A percentile compares a stretch with the other conserved stretches of the same genome.
Evolutionary conservation across 2,329 filamentous ascomycete genomes (phyloP).

Genomic region (Coleophoma crateriformis): DNA sequence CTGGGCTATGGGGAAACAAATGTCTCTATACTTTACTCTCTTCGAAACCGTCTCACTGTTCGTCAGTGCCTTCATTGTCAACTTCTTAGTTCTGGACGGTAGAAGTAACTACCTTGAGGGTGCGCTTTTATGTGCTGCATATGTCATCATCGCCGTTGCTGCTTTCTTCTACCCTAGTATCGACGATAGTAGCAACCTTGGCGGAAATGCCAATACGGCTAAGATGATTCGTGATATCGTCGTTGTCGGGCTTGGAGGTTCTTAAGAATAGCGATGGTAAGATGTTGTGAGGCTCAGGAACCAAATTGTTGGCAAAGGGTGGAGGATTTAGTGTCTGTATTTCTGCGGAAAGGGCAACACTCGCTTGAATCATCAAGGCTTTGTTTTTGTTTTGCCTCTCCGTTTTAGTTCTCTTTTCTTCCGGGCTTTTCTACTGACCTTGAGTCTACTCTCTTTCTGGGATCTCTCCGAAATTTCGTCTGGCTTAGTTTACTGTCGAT

Average conservation of each 20-base stretch:
- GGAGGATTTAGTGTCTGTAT: no score
- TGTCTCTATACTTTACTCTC: constrained; percentile 79
- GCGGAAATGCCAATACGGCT: constrained; percentile 21
- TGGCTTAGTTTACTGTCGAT: no score
- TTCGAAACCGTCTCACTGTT: constrained; percentile 89
- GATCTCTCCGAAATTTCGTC: no score
- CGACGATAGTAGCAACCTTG: constrained; percentile 36
- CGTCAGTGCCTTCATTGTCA: constrained; percentile 78
- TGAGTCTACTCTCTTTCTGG: no score
- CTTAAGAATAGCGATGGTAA: no score
- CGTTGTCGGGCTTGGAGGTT: not conserved
- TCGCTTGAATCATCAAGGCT: no score
- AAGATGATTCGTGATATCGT: constrained; percentile 16
- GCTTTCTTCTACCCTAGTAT: constrained; percentile 61
- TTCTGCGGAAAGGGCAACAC: no score
- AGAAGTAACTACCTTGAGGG: constrained; percentile 85
- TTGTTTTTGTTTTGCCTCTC: no score
- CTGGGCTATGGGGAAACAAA: constrained; percentile 63
- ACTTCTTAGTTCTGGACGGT: constrained; percentile 80
- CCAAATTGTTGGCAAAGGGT: no score
- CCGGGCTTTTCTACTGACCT: no score
- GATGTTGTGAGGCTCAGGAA: no score
- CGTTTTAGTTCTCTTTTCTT: no score
- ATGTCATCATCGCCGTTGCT: constrained; percentile 61
- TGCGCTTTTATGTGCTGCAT: constrained; percentile 59